Evolutionary conservation across 2,329 filamentous ascomycete species (phyloP).

Genomic region (Colletotrichum higginsianum): DNA sequence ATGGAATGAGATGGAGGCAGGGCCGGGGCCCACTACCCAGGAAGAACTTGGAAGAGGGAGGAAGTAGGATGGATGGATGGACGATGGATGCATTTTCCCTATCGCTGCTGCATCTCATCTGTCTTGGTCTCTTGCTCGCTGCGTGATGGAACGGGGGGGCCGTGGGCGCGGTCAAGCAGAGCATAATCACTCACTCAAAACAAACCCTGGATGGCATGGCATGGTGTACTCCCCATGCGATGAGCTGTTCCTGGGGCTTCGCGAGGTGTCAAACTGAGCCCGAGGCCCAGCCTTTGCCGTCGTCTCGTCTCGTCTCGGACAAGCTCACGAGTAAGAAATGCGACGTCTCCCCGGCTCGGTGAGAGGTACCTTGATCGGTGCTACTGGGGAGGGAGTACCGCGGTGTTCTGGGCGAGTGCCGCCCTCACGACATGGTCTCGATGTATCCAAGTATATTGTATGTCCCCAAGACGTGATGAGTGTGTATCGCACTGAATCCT

Average conservation of each 20-base stretch:
- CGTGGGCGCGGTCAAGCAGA: not conserved
- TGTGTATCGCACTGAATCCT: slow-evolving; percentile 14
- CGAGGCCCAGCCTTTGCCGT: slow-evolving; percentile 11
- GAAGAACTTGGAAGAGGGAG: no score
- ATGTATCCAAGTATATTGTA: slow-evolving; percentile 2
- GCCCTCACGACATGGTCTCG: not conserved
- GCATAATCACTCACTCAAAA: slow-evolving; percentile 1
- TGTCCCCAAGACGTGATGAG: not conserved
- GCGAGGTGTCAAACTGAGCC: not conserved
- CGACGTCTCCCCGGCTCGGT: slow-evolving; percentile 3
- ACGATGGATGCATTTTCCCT: not conserved
- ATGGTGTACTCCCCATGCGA: not conserved
- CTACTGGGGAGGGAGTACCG: not conserved
- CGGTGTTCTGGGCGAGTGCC: not conserved
- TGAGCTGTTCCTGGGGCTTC: slow-evolving; percentile 1
- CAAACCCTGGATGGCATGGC: not conserved
- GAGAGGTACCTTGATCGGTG: not conserved
- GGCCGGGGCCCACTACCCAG: not conserved
- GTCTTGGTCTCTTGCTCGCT: not conserved
- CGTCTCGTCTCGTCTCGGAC: slow-evolving; percentile 33
- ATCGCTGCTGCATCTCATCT: no score
- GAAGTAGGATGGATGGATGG: not conserved
- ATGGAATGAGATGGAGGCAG: not conserved
- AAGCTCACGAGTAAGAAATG: slow-evolving; percentile 13
- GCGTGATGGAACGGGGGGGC: not conserved